phyloP scores from a whole-genome alignment of 148 eudicot genomes.

The Hydrangea macrophylla region DNA sequence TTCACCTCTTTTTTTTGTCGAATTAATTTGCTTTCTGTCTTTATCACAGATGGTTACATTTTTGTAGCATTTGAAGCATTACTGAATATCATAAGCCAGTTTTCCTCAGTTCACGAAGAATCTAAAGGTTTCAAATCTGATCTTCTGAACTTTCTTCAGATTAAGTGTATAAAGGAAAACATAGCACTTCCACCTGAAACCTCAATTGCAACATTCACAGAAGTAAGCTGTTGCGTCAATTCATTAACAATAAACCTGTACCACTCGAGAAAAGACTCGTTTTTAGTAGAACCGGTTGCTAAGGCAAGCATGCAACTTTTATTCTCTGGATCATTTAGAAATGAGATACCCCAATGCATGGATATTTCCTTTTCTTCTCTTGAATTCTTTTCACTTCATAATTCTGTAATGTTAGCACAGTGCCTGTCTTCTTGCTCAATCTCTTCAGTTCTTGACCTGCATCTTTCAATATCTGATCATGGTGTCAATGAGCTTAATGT shows the following conservation, averaged over 20 bases:
- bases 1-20: neutral
- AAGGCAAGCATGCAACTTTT: slow-evolving; percentile 51
- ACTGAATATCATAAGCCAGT: slow-evolving; percentile 49
- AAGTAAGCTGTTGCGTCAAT: slow-evolving; percentile 41
- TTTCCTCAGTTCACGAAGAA: slow-evolving; percentile 48
- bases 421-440: slow-evolving; percentile 36
- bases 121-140: slow-evolving; percentile 55
- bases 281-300: slow-evolving; percentile 37
- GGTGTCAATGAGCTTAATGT: slow-evolving; percentile 42
- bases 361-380: slow-evolving; percentile 48
- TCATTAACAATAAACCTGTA: slow-evolving; percentile 44
- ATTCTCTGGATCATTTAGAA: slow-evolving; percentile 46
- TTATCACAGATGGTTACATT: slow-evolving; percentile 41
- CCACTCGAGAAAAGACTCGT: slow-evolving; percentile 27
- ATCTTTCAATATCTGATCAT: slow-evolving; percentile 30
- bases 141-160: slow-evolving; percentile 49
- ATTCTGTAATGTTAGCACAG: slow-evolving; percentile 49
- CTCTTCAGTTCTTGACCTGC: slow-evolving; percentile 50
- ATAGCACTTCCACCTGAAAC: slow-evolving; percentile 25
- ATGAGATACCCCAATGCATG: slow-evolving; percentile 36
- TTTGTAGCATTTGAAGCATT: slow-evolving; percentile 50
- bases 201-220: slow-evolving; percentile 27
- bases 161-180: slow-evolving; percentile 34
- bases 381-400: slow-evolving; percentile 42
- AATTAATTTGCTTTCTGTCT: slow-evolving; percentile 4